Evolutionary conservation across 139 green algal genomes (phyloP).

Genomic region (Chlamydomonas sphaeroides): DNA sequence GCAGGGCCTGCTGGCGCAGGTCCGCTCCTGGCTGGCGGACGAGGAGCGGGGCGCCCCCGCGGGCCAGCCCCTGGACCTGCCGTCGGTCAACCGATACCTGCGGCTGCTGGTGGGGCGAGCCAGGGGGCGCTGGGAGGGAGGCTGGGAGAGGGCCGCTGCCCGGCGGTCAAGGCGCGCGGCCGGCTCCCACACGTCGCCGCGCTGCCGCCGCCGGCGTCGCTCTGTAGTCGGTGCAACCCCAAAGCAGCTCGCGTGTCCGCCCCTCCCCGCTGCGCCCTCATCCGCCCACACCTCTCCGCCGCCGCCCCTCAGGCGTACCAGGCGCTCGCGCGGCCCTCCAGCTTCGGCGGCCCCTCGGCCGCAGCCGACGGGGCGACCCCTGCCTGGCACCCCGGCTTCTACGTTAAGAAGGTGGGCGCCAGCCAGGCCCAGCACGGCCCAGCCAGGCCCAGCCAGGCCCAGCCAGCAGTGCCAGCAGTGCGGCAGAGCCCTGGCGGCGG

Average conservation of each 20-base stretch:
- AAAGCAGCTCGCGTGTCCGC: no score
- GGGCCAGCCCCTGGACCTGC: constrained; percentile 49
- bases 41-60: background rate
- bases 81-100: constrained; percentile 59
- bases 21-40: constrained; percentile 62
- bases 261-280: no score
- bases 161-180: no score
- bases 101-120: constrained; percentile 58
- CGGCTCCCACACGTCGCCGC: no score
- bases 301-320: constrained; percentile 1
- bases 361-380: background rate
- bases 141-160: no score
- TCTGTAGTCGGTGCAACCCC: no score
- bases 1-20: constrained; percentile 26
- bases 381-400: constrained; percentile 48
- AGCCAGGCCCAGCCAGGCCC: no score
- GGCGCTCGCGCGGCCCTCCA: constrained; percentile 4
- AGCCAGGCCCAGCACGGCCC: no score
- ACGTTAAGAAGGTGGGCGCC: constrained; percentile 34
- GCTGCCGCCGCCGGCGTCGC: no score
- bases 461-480: no score
- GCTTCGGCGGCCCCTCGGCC: background rate
- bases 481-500: no score
- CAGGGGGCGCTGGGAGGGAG: background rate
- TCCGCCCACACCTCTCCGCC: background rate